These are phyloP conservation scores for Heterobasidion parviporum DNA, from an alignment of 1,284 basidiomycete species.

Conservation along the genomic window DNA sequence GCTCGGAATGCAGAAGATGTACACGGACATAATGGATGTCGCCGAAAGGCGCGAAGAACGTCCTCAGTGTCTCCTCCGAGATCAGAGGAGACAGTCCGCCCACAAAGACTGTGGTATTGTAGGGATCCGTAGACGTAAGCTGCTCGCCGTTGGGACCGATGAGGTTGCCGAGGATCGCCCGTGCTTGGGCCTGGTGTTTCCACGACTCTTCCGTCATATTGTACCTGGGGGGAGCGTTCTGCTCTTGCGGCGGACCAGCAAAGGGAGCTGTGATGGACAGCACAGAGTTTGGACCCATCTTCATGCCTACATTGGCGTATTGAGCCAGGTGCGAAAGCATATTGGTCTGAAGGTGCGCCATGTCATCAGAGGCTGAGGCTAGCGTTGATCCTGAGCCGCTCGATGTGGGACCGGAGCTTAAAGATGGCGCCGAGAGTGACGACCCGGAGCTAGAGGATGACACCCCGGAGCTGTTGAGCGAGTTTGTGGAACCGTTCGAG, in stretches of 20 bases:
- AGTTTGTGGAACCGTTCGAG: slow-evolving; percentile 21
- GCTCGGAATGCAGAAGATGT: slow-evolving; percentile 1
- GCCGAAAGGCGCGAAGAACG: slow-evolving; percentile 85
- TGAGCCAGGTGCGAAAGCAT: slow-evolving; percentile 22
- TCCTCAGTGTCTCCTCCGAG: slow-evolving; percentile 79
- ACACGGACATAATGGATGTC: slow-evolving; percentile 78
- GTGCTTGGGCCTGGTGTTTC: slow-evolving; percentile 75
- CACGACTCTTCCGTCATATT: slow-evolving; percentile 65
- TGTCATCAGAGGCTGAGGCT: slow-evolving; percentile 41
- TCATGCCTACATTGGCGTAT: slow-evolving; percentile 28
- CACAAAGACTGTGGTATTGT: slow-evolving; percentile 90
- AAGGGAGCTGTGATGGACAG: slow-evolving; percentile 33
- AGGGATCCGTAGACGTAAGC: slow-evolving; percentile 78
- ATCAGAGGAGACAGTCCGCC: slow-evolving; percentile 82
- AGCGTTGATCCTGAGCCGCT: slow-evolving; percentile 36
- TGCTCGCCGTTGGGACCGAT: slow-evolving; percentile 81
- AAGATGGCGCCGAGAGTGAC: slow-evolving; percentile 47
- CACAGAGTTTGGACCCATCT: slow-evolving; percentile 13
- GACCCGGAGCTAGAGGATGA: slow-evolving; percentile 46
- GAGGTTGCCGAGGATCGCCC: slow-evolving; percentile 69
- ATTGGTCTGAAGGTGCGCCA: slow-evolving; percentile 20
- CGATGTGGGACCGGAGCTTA: slow-evolving; percentile 46
- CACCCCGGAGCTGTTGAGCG: slow-evolving; percentile 30
- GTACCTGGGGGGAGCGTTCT: slow-evolving; percentile 37
- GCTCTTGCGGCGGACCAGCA: slow-evolving; percentile 32